Percentiles rank a stretch among this genome's conserved stretches.
phyloP scores from a whole-genome alignment of 495 filamentous ascomycete genomes.

The Penicillium bovifimosum region DNA sequence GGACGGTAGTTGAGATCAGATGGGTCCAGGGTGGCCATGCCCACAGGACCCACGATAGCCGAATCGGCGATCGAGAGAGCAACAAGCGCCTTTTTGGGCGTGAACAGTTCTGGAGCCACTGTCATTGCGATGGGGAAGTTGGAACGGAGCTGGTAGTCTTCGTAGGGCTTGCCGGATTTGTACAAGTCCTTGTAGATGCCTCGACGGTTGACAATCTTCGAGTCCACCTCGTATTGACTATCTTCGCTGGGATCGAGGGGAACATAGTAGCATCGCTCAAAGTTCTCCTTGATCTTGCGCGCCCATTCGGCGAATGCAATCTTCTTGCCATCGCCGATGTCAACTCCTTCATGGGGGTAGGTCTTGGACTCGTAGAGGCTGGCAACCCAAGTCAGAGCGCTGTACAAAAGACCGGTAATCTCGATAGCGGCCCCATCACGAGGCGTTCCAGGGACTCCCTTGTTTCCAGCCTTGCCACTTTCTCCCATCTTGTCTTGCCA shows the following conservation, averaged over 20 bases:
- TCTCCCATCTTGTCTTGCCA: constrained; percentile 99
- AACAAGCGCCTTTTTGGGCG: constrained; percentile 64
- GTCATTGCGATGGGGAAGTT: constrained; percentile 97
- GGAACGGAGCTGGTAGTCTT: constrained; percentile 92
- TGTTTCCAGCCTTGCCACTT: constrained; percentile 80
- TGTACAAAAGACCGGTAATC: constrained; percentile 89
- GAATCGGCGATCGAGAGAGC: constrained; percentile 76
- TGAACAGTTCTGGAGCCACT: constrained; percentile 85
- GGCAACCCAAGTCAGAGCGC: constrained; percentile 74
- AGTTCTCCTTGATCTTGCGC: constrained; percentile 70
- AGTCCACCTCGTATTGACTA: constrained; percentile 69
- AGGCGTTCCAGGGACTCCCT: constrained; percentile 93
- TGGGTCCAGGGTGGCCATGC: constrained; percentile 95
- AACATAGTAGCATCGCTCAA: constrained; percentile 86
- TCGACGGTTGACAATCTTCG: constrained; percentile 71
- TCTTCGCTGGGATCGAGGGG: constrained; percentile 66
- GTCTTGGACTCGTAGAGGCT: constrained; percentile 57
- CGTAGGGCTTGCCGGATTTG: constrained; percentile 84
- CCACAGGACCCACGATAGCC: constrained; percentile 75
- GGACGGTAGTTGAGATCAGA: constrained; percentile 86
- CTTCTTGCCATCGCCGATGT: constrained; percentile 44
- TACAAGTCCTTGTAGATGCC: constrained; percentile 99
- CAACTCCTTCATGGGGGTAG: constrained; percentile 69
- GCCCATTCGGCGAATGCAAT: constrained; percentile 82
- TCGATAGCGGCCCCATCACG: constrained; percentile 93